Percentiles rank a stretch among this genome's conserved stretches.
Conservation (phyloP, 495 filamentous ascomycete species). For the Penicillium canescens region DNA sequence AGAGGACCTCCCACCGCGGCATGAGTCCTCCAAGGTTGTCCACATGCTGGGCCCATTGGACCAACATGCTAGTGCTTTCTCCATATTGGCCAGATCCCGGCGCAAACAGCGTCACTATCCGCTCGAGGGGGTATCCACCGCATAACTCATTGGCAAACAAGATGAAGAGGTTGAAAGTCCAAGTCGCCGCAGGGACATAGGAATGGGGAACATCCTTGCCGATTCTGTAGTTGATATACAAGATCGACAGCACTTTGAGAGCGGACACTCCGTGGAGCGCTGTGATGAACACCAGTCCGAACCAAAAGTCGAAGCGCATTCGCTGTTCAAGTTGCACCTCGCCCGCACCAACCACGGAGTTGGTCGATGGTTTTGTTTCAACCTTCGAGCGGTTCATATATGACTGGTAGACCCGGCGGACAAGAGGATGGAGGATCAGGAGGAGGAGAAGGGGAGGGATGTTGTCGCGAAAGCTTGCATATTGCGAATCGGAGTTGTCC, state of each 20-base stretch:
- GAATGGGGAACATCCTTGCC: conserved; percentile 65
- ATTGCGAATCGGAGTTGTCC: conserved; percentile 92
- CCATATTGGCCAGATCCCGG: conserved; percentile 20
- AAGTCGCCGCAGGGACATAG: conserved; percentile 74
- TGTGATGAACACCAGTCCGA: conserved; percentile 74
- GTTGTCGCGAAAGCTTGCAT: conserved; percentile 82
- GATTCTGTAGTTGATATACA: conserved; percentile 80
- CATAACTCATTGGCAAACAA: conserved; percentile 90
- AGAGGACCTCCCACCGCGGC: conserved; percentile 88
- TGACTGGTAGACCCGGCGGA: conserved; percentile 68
- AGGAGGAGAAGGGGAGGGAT: conserved; percentile 75
- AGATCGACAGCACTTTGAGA: conserved; percentile 76
- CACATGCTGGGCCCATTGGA: conserved; percentile 63
- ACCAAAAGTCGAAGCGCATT: conserved; percentile 80
- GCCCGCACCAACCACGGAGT: conserved; percentile 48
- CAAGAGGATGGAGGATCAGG: conserved; percentile 72
- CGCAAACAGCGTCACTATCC: conserved; percentile 56
- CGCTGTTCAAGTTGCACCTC: conserved; percentile 72
- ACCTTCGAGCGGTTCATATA: conserved; percentile 19
- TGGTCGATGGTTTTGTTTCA: conserved; percentile 12
- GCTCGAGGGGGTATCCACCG: conserved; percentile 70
- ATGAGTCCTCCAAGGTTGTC: conserved; percentile 81
- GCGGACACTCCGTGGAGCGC: conserved; percentile 84
- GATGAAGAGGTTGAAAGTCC: conserved; percentile 86
- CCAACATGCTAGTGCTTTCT: conserved; percentile 37